Percentiles rank a stretch among this genome's conserved stretches.
Evolutionary conservation across 2,329 filamentous ascomycete species (phyloP).

Genomic region (Cladosporium sphaerospermum): DNA sequence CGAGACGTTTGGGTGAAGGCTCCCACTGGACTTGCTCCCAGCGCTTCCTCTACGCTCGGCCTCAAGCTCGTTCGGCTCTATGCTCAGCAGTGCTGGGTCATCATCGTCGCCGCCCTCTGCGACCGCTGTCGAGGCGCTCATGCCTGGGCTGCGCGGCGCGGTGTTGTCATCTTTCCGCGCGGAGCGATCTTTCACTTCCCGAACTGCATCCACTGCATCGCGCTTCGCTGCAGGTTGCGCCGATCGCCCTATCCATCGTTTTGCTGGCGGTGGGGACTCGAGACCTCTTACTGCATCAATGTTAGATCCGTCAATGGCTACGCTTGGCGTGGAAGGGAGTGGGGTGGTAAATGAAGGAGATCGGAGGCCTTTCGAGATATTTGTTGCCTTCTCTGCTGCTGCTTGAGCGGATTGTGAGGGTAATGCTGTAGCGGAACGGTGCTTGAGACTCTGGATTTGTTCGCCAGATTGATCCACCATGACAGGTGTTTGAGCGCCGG

Average conservation of each 20-base stretch:
- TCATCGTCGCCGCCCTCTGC: not conserved
- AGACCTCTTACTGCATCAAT: slow-evolving; percentile 22
- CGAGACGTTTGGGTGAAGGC: not conserved
- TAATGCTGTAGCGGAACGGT: slow-evolving; percentile 18
- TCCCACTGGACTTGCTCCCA: not conserved
- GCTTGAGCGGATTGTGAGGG: slow-evolving; percentile 10
- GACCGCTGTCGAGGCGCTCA: not conserved
- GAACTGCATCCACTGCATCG: slow-evolving; percentile 26
- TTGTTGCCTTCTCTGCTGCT: not conserved
- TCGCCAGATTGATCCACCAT: slow-evolving; percentile 5
- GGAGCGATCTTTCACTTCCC: slow-evolving; percentile 21
- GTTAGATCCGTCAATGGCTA: slow-evolving; percentile 25
- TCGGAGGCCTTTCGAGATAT: slow-evolving; percentile 19
- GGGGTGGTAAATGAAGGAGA: slow-evolving; percentile 25
- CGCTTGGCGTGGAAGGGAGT: slow-evolving; percentile 16
- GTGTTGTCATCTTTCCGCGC: not conserved
- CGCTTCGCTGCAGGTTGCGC: not conserved
- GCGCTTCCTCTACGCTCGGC: slow-evolving; percentile 2
- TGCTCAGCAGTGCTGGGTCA: not conserved
- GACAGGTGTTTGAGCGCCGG: slow-evolving; percentile 15
- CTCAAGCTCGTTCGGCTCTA: not conserved
- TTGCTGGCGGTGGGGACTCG: slow-evolving; percentile 16
- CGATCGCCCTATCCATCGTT: slow-evolving; percentile 10
- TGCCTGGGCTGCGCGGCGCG: not conserved
- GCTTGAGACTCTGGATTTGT: slow-evolving; percentile 14